Conservation (phyloP, 2,329 filamentous ascomycete genomes). For the Zymoseptoria brevis region DNA sequence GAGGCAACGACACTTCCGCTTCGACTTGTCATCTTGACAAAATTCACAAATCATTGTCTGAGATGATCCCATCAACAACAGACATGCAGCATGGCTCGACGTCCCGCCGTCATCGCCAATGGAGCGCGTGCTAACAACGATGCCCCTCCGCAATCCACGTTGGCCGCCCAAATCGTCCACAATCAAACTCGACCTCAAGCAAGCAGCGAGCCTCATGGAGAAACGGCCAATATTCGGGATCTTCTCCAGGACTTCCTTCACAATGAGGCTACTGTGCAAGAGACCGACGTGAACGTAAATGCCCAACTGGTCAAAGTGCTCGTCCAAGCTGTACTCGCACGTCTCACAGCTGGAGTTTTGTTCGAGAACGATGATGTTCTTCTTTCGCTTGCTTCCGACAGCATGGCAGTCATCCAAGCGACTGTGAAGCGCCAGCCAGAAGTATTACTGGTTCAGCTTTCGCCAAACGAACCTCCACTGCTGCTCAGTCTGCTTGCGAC, state of each 20-base stretch:
- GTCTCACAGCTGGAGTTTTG: conserved; percentile 58
- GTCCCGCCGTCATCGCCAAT: conserved; percentile 6
- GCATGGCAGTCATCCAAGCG: conserved; percentile 67
- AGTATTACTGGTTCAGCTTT: conserved; percentile 45
- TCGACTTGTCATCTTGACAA: neutral
- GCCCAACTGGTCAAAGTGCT: conserved; percentile 81
- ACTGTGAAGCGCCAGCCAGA: conserved; percentile 67
- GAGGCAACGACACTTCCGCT: neutral
- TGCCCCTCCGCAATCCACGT: conserved; percentile 60
- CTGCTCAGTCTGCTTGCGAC: conserved; percentile 48
- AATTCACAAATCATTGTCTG: neutral
- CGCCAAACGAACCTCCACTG: conserved; percentile 39
- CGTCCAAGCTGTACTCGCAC: conserved; percentile 67
- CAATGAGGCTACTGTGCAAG: conserved; percentile 40
- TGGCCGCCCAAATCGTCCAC: conserved; percentile 80
- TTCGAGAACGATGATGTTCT: conserved; percentile 53
- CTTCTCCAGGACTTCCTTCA: conserved; percentile 58
- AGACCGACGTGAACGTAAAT: conserved; percentile 67
- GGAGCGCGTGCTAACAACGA: conserved; percentile 20
- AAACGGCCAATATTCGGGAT: conserved; percentile 59
- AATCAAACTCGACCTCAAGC: conserved; percentile 52
- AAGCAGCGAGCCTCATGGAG: conserved; percentile 43
- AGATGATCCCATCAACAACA: neutral
- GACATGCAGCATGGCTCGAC: conserved; percentile 34
- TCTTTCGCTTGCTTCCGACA: conserved; percentile 57